These are phyloP conservation scores for Diaporthe sp. DNA, from an alignment of 2,329 filamentous ascomycete genomes.

Conservation along the genomic window DNA sequence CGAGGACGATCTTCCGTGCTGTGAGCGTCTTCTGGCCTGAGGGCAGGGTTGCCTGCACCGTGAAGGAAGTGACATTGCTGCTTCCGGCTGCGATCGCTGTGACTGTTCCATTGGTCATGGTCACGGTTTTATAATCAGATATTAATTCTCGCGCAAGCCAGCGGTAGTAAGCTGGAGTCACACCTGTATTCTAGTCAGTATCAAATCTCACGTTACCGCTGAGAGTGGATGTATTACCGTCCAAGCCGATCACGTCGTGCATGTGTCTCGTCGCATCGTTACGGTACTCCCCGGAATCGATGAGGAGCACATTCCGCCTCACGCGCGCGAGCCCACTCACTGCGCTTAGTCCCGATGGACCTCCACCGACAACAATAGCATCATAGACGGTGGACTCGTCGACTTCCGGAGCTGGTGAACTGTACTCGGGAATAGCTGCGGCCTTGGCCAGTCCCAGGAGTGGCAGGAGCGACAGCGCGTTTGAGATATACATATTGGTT, in stretches of 20 bases:
- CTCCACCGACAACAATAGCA: conserved; percentile 67
- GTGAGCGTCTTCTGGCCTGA: conserved; percentile 47
- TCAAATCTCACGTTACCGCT: background rate
- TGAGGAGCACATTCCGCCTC: conserved; percentile 62
- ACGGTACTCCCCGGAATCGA: conserved; percentile 69
- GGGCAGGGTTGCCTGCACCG: conserved; percentile 49
- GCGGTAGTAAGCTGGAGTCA: conserved; percentile 65
- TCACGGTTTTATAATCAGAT: conserved; percentile 61
- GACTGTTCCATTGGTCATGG: conserved; percentile 49
- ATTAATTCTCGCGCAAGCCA: conserved; percentile 64
- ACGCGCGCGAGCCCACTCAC: conserved; percentile 70
- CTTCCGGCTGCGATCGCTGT: conserved; percentile 9
- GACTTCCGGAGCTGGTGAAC: background rate
- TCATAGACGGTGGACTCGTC: conserved; percentile 52
- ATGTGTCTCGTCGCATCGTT: conserved; percentile 67
- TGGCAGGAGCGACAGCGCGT: background rate
- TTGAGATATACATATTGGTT: conserved; percentile 4
- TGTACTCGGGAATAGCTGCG: background rate
- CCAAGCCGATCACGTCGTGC: conserved; percentile 70
- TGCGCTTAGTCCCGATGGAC: conserved; percentile 64
- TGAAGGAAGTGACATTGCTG: conserved; percentile 56
- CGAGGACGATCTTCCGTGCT: conserved; percentile 66
- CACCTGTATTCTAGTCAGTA: conserved; percentile 50
- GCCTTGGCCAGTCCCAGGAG: conserved; percentile 4
- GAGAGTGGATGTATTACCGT: conserved; percentile 54